Conservation (phyloP, 2,329 filamentous ascomycete species). For the Annulohypoxylon truncatum region DNA sequence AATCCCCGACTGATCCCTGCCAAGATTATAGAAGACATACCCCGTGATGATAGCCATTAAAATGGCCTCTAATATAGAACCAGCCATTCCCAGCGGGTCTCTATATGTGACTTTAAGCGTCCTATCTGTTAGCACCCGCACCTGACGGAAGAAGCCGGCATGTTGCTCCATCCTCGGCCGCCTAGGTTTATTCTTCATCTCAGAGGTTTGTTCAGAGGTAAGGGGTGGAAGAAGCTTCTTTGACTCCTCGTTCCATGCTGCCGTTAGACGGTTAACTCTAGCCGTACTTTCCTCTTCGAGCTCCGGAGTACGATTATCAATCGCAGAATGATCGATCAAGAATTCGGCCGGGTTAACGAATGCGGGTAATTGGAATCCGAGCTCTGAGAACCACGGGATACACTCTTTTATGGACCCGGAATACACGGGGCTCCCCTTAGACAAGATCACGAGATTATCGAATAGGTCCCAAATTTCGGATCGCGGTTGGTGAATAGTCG, state of each 20-base stretch:
- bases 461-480: conserved; percentile 85
- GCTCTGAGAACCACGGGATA: conserved; percentile 70
- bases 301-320: conserved; percentile 77
- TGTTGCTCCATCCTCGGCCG: conserved; percentile 52
- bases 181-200: conserved; percentile 24
- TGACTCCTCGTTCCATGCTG: conserved; percentile 65
- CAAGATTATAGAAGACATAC: conserved; percentile 77
- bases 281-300: conserved; percentile 69
- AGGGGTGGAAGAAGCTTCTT: conserved; percentile 44
- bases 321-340: conserved; percentile 77
- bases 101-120: conserved; percentile 78
- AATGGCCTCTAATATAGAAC: conserved; percentile 75
- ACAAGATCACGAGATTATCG: conserved; percentile 76
- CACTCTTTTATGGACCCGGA: conserved; percentile 70
- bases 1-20: conserved; percentile 75
- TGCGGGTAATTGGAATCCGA: conserved; percentile 71
- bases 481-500: conserved; percentile 80
- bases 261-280: conserved; percentile 71
- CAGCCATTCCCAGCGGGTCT: conserved; percentile 81
- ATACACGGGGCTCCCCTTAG: conserved; percentile 75
- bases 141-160: conserved; percentile 70
- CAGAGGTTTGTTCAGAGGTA: conserved; percentile 34
- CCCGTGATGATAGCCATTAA: conserved; percentile 78
- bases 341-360: conserved; percentile 85
- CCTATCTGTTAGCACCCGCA: conserved; percentile 73